phyloP scores from a whole-genome alignment of 2,329 filamentous ascomycete genomes.

The Aspergillus piperis region DNA sequence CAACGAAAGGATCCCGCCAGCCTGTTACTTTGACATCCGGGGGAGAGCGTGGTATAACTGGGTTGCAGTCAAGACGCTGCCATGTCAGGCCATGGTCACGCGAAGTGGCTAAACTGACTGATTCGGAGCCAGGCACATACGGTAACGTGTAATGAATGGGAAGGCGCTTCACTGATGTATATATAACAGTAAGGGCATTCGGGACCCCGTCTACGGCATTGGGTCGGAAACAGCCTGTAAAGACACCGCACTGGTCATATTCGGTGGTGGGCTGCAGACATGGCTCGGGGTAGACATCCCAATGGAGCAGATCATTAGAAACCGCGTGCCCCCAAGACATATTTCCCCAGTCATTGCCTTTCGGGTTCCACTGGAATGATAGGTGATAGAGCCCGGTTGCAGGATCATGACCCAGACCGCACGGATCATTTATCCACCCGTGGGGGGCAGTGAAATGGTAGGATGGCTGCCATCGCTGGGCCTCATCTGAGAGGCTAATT shows the following conservation, averaged over 20 bases:
- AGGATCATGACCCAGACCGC: conserved; percentile 44
- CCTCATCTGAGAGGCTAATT: neutral
- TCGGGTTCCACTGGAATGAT: conserved; percentile 48
- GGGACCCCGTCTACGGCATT: conserved; percentile 25
- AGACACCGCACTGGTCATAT: conserved; percentile 46
- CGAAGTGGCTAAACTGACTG: conserved; percentile 42
- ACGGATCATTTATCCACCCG: conserved; percentile 51
- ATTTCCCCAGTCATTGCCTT: conserved; percentile 45
- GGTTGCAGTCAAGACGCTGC: conserved; percentile 39
- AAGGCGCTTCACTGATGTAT: conserved; percentile 44
- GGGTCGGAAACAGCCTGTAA: conserved; percentile 44
- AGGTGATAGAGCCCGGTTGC: conserved; percentile 44
- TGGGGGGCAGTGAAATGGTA: conserved; percentile 41
- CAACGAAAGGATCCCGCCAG: conserved; percentile 47
- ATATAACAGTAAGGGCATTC: conserved; percentile 39
- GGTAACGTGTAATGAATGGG: conserved; percentile 46
- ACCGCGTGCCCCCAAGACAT: conserved; percentile 46
- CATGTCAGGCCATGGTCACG: conserved; percentile 42
- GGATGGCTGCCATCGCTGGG: conserved; percentile 27
- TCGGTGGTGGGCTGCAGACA: conserved; percentile 34
- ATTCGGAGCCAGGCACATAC: conserved; percentile 40
- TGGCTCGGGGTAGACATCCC: conserved; percentile 33
- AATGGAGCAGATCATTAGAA: conserved; percentile 42
- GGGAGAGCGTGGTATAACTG: conserved; percentile 41
- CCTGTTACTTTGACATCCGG: conserved; percentile 39